Conservation (phyloP, 108 stramenopile genomes). For the Nitzschia sp. region DNA sequence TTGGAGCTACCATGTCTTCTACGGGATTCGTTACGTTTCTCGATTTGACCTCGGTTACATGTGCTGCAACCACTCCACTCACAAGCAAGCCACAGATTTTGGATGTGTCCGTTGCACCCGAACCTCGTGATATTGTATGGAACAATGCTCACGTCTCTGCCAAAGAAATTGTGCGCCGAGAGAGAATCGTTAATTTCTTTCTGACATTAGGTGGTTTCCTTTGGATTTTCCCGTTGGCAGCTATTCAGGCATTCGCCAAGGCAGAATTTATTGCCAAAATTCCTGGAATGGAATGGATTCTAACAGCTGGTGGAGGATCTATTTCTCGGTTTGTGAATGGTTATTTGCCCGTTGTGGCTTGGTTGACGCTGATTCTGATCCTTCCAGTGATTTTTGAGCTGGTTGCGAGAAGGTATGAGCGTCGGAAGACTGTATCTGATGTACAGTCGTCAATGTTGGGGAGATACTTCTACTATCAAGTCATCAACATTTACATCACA, state of each 20-base stretch:
- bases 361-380: conserved; percentile 69
- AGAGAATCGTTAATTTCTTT: conserved; percentile 65
- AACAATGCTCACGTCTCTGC: conserved; percentile 71
- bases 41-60: conserved; percentile 72
- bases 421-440: conserved; percentile 74
- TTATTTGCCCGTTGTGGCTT: conserved; percentile 86
- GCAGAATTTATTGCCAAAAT: conserved; percentile 58
- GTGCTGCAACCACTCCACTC: conserved; percentile 69
- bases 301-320: conserved; percentile 46
- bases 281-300: conserved; percentile 65
- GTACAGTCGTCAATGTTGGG: conserved; percentile 79
- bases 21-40: conserved; percentile 90
- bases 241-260: conserved; percentile 82
- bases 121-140: conserved; percentile 86
- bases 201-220: conserved; percentile 69
- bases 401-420: conserved; percentile 72
- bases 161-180: conserved; percentile 38
- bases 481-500: conserved; percentile 86
- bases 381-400: conserved; percentile 79
- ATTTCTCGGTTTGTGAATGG: conserved; percentile 80
- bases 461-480: conserved; percentile 88
- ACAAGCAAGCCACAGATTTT: conserved; percentile 68
- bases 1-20: conserved; percentile 77
- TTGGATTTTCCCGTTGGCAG: conserved; percentile 87
- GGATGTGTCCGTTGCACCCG: conserved; percentile 70